Evolutionary conservation across 345 rosid species (phyloP).

Genomic region (Rubroshorea leprosula): DNA sequence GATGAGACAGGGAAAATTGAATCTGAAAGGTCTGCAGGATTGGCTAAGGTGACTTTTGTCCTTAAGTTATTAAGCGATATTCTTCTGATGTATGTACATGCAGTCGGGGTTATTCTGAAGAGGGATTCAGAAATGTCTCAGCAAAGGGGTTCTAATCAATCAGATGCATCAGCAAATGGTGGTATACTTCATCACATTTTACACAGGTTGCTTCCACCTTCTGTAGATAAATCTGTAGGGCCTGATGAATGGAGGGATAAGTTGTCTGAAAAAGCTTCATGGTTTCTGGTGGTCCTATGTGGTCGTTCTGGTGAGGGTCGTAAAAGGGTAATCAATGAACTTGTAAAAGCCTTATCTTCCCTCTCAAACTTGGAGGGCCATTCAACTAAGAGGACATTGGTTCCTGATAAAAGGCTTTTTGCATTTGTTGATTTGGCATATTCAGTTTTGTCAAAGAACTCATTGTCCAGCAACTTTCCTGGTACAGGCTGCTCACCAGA

Average conservation of each 20-base stretch:
- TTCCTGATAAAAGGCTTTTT: conserved; percentile 73
- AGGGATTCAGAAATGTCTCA: conserved; percentile 79
- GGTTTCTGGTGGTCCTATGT: conserved; percentile 85
- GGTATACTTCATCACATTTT: conserved; percentile 81
- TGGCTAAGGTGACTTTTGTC: conserved; percentile 86
- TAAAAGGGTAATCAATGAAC: conserved; percentile 75
- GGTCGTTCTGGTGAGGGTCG: conserved; percentile 94
- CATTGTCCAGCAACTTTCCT: conserved; percentile 73
- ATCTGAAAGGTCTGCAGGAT: conserved; percentile 74
- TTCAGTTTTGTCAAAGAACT: conserved; percentile 82
- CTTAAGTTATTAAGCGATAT: conserved; percentile 88
- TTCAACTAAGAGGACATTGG: conserved; percentile 43
- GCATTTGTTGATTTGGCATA: conserved; percentile 70
- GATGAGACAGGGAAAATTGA: conserved; percentile 55
- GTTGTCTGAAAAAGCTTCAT: conserved; percentile 85
- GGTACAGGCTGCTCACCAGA: conserved; percentile 88
- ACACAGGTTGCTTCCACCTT: conserved; percentile 67
- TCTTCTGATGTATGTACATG: conserved; percentile 82
- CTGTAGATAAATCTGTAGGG: conserved; percentile 62
- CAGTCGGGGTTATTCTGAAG: conserved; percentile 72
- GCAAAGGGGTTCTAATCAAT: conserved; percentile 55
- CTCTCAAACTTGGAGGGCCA: conserved; percentile 62
- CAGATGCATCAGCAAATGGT: conserved; percentile 45
- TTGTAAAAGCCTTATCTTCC: conserved; percentile 67
- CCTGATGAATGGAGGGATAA: conserved; percentile 88